A percentile compares a stretch with the other conserved stretches of the same genome.
Evolutionary conservation across 2,329 filamentous ascomycete species (phyloP).

Genomic region (Colletotrichum viniferum): DNA sequence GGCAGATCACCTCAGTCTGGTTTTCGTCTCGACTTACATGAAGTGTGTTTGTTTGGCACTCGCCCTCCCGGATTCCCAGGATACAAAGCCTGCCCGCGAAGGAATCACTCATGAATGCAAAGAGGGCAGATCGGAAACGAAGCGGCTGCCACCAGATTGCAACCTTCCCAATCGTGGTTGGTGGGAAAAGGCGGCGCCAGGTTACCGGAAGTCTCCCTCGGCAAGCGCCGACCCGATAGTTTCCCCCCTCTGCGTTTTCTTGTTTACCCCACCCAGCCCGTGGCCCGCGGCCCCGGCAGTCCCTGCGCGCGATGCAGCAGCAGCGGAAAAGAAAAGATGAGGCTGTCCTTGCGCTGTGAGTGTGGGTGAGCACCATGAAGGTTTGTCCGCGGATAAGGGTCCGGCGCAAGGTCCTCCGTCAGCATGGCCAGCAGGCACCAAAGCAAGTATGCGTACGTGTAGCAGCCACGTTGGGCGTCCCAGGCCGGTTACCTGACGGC

Average conservation of each 20-base stretch:
- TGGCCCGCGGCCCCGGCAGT: background rate
- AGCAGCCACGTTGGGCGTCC: background rate
- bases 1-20: background rate
- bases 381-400: background rate
- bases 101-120: background rate
- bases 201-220: background rate
- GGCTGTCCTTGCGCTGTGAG: background rate
- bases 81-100: background rate
- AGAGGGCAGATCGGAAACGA: background rate
- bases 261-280: background rate
- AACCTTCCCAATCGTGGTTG: background rate
- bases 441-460: background rate
- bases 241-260: background rate
- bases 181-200: background rate
- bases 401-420: background rate
- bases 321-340: background rate
- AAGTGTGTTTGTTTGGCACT: background rate
- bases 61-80: background rate
- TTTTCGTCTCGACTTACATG: background rate
- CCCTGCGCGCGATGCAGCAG: background rate
- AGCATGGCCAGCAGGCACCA: background rate
- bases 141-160: background rate
- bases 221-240: background rate
- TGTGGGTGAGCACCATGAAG: background rate
- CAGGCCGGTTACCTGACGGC: background rate